Evolutionary conservation across 805 yeast species (phyloP).

Genomic region (Yamadazyma sp.): DNA sequence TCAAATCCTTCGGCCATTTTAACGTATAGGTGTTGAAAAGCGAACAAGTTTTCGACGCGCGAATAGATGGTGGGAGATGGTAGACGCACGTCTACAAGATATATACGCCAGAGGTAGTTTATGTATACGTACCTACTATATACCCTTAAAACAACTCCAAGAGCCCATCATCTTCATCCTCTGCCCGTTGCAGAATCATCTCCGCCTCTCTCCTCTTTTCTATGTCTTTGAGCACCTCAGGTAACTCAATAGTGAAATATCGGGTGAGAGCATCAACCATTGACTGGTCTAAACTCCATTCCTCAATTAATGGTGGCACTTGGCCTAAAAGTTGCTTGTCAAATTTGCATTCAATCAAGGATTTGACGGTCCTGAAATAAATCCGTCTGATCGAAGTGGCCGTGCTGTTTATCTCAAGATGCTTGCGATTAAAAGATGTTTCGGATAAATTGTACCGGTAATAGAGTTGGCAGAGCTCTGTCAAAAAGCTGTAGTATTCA

Average conservation of each 20-base stretch:
- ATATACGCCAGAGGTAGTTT: too few relatives aligned
- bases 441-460: slow-evolving; percentile 13
- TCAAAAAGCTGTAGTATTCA: slow-evolving; percentile 23
- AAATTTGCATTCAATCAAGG: slow-evolving; percentile 30
- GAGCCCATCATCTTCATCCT: slow-evolving; percentile 16
- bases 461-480: slow-evolving; percentile 16
- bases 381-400: slow-evolving; percentile 17
- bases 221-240: slow-evolving; percentile 16
- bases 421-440: slow-evolving; percentile 20
- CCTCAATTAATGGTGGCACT: slow-evolving; percentile 27
- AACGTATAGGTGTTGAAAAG: slow-evolving; percentile 6
- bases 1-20: slow-evolving; percentile 62
- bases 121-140: too few relatives aligned
- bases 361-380: slow-evolving; percentile 24
- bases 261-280: slow-evolving; percentile 26
- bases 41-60: slow-evolving; percentile 10
- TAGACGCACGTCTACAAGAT: slow-evolving; percentile 1
- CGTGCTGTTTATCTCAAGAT: slow-evolving; percentile 10
- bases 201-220: slow-evolving; percentile 24
- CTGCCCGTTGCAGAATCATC: slow-evolving; percentile 21
- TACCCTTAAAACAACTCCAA: slow-evolving; percentile 27
- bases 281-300: slow-evolving; percentile 34
- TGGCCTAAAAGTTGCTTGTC: slow-evolving; percentile 27
- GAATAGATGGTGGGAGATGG: background rate
- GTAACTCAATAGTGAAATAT: slow-evolving; percentile 7